Evolutionary conservation across 2,329 filamentous ascomycete species (phyloP).

Genomic region (Hysterium pulicare): DNA sequence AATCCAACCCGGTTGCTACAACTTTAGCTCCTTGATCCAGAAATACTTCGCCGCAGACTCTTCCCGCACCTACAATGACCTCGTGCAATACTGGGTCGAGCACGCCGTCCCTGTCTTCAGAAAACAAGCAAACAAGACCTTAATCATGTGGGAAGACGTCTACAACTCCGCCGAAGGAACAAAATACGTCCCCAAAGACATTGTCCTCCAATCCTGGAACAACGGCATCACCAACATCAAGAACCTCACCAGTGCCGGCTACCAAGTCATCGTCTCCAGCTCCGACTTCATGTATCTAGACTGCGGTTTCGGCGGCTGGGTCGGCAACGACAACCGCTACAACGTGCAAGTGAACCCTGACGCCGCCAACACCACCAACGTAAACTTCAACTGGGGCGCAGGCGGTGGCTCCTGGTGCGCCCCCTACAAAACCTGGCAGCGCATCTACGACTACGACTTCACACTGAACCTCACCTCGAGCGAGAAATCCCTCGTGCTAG

Average conservation of each 20-base stretch:
- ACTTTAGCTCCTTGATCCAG: slow-evolving; percentile 50
- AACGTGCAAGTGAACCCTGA: slow-evolving; percentile 53
- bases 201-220: slow-evolving; percentile 57
- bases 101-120: slow-evolving; percentile 51
- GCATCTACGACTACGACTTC: slow-evolving; percentile 59
- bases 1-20: slow-evolving; percentile 56
- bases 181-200: slow-evolving; percentile 47
- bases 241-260: slow-evolving; percentile 50
- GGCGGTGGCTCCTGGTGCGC: slow-evolving; percentile 56
- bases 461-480: slow-evolving; percentile 46
- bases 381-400: slow-evolving; percentile 56
- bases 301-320: slow-evolving; percentile 54
- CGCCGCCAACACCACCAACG: slow-evolving; percentile 27
- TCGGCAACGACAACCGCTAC: slow-evolving; percentile 56
- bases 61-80: slow-evolving; percentile 50
- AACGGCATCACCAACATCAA: slow-evolving; percentile 50
- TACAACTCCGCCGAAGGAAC: slow-evolving; percentile 45
- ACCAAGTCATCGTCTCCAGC: slow-evolving; percentile 56
- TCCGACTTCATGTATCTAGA: slow-evolving; percentile 57
- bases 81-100: slow-evolving; percentile 55
- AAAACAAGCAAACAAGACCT: slow-evolving; percentile 44
- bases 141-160: slow-evolving; percentile 59
- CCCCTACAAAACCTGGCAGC: slow-evolving; percentile 59
- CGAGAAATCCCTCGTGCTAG: slow-evolving; percentile 50
- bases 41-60: slow-evolving; percentile 51